Evolutionary conservation across 805 yeast genomes (phyloP).

Genomic region (Kuraishia molischiana): DNA sequence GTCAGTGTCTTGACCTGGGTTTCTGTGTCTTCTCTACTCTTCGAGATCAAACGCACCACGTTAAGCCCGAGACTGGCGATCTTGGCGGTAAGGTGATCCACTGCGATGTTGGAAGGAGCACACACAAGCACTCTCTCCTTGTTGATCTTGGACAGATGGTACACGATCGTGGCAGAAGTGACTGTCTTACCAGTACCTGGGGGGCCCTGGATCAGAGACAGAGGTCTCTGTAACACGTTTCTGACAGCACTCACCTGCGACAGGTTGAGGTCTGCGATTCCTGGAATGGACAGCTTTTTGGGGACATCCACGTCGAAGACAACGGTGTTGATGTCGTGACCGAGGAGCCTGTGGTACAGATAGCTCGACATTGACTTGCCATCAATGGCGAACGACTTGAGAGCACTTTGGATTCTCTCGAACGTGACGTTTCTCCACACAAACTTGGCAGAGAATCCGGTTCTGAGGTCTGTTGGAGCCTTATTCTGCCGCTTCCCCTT

Average conservation of each 20-base stretch:
- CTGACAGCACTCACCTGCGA: slow-evolving; percentile 77
- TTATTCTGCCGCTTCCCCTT: slow-evolving; percentile 14
- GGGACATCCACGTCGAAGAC: slow-evolving; percentile 59
- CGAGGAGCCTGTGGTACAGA: slow-evolving; percentile 69
- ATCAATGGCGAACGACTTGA: slow-evolving; percentile 60
- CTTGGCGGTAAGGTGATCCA: slow-evolving; percentile 78
- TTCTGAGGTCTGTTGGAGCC: slow-evolving; percentile 51
- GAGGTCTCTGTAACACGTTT: slow-evolving; percentile 57
- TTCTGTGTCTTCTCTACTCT: slow-evolving; percentile 73
- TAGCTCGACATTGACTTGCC: slow-evolving; percentile 62
- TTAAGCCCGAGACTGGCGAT: slow-evolving; percentile 60
- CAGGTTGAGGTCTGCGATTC: slow-evolving; percentile 59
- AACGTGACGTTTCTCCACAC: slow-evolving; percentile 85
- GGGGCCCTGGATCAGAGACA: slow-evolving; percentile 87
- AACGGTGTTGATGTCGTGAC: slow-evolving; percentile 62
- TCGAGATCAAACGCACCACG: slow-evolving; percentile 72
- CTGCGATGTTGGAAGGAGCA: slow-evolving; percentile 95
- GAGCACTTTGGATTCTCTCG: slow-evolving; percentile 75
- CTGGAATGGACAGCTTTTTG: slow-evolving; percentile 47
- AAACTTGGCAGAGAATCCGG: slow-evolving; percentile 74
- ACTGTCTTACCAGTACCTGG: slow-evolving; percentile 97
- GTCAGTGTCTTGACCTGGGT: slow-evolving; percentile 48
- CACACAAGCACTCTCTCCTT: slow-evolving; percentile 70
- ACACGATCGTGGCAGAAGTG: slow-evolving; percentile 81
- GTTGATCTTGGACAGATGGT: slow-evolving; percentile 57